Evolutionary conservation across 768 basidiomycete genomes (phyloP), one percentile per base, ranked within the genome.

Genomic region (Mycena maculata): DNA sequence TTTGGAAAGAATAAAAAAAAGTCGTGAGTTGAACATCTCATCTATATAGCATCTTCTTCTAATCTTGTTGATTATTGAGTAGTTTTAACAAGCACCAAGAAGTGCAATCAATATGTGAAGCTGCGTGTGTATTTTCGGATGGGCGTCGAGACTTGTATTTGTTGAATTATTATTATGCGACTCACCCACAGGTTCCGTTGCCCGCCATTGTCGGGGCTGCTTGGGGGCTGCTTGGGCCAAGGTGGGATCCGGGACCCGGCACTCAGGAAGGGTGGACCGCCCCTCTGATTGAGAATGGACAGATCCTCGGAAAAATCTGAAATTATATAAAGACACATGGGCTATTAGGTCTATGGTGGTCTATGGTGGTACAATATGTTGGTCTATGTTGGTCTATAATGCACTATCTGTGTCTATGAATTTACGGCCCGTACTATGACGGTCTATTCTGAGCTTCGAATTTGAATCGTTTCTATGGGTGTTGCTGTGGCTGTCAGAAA

Each of bases 31-130:
- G 47, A 48, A 48, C 47, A 48, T 48, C 47, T 48, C 47, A 48
- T 48, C 47, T 48, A 48, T 48, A 48, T n/a, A n/a, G 25, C 47
- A 25, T 27, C 12, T 48, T 48, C 25, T 48, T 48, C 25, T 25
- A 48, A 48, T 48, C 47, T 48, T 48, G 47, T 48, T 5, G 47
- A 48, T 48, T 48, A 27, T n/a, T n/a, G n/a, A n/a, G n/a, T n/a
- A n/a, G n/a, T n/a, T n/a, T n/a, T n/a, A n/a, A n/a, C 39, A 41
- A 41, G 39, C 39, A 41, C 39, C 39, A 41, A 41, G 39, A 41
- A 41, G 39, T 41, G 39, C 39, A 41, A 41, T 41, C 39, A 41
- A 41, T 41, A 41, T 41, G 39, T 41, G 39, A 41, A 41, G 4
- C 39, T 41, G 39, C 39, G 39, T 41, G 39, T 41, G 39, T 41